Evolutionary conservation across 345 rosid species (phyloP).

Genomic region (Arabidopsis thaliana): TAIR10.1 NC_003070.9:18463501-18464000

Average conservation of each 20-base stretch:
- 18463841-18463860: too few relatives aligned
- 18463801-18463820: too few relatives aligned
- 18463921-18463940: too few relatives aligned
- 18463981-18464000: neutral
- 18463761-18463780: neutral
- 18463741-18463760: neutral
- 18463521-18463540: conserved; percentile 87
- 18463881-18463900: too few relatives aligned
- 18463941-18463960: too few relatives aligned
- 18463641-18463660: conserved; percentile 19
- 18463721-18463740: neutral
- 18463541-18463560: conserved; percentile 45
- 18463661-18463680: conserved; percentile 15
- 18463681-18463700: neutral
- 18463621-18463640: neutral
- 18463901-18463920: too few relatives aligned
- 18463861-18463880: too few relatives aligned
- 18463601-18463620: neutral
- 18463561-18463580: neutral
- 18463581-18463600: neutral
- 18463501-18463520: conserved; percentile 79
- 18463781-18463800: too few relatives aligned
- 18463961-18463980: too few relatives aligned
- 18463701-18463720: neutral
- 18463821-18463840: too few relatives aligned